Evolutionary conservation across 345 rosid genomes (phyloP).

Genomic region (Trapa bicornis): DNA sequence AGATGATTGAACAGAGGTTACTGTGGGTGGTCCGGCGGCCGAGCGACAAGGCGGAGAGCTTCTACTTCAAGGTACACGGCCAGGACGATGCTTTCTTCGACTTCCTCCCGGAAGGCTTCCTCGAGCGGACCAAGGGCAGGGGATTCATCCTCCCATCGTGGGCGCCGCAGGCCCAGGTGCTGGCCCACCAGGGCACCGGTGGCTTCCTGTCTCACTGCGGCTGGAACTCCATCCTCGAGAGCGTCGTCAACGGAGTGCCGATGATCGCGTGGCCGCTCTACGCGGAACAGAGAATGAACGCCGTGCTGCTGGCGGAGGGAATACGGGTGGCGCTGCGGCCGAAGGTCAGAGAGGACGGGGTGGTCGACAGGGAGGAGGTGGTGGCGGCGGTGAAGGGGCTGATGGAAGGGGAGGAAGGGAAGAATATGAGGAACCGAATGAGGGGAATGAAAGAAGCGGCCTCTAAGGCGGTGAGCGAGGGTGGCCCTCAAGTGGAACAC

Average conservation of each 20-base stretch:
- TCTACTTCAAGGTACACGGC: constrained; percentile 34
- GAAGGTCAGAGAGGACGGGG: constrained; percentile 17
- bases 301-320: constrained; percentile 38
- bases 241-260: constrained; percentile 65
- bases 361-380: constrained; percentile 41
- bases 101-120: constrained; percentile 58
- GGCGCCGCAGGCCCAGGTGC: constrained; percentile 81
- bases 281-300: constrained; percentile 86
- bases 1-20: constrained; percentile 63
- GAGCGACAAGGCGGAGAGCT: constrained; percentile 24
- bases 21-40: constrained; percentile 78
- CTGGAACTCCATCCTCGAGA: constrained; percentile 77
- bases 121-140: constrained; percentile 43
- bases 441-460: constrained; percentile 48
- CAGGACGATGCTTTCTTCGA: constrained; percentile 36
- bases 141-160: constrained; percentile 60
- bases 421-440: constrained; percentile 38
- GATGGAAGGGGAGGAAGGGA: constrained; percentile 79
- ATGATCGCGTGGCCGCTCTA: constrained; percentile 81
- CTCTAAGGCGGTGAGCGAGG: constrained; percentile 19
- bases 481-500: constrained; percentile 43
- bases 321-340: constrained; percentile 36
- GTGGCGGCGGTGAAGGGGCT: constrained; percentile 34
- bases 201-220: constrained; percentile 86
- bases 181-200: constrained; percentile 61